phyloP scores from a whole-genome alignment of 257 asterid species.

The Scutellaria minor region DNA sequence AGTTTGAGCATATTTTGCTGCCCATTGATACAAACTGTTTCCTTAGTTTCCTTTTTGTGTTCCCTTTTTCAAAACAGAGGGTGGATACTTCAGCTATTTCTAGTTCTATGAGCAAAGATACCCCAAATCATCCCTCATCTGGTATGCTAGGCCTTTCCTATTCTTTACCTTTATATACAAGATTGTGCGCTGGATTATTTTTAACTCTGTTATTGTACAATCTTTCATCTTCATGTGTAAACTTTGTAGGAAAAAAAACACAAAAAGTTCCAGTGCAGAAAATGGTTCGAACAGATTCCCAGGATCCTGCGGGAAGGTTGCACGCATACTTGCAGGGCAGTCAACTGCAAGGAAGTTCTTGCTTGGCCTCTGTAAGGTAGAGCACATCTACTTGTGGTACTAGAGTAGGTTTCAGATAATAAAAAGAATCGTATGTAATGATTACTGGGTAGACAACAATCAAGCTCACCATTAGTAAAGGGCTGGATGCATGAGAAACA shows the following conservation, averaged over 20 bases:
- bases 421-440: constrained; percentile 4
- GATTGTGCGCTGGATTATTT: constrained; percentile 26
- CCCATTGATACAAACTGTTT: constrained; percentile 15
- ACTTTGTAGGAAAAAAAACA: constrained; percentile 61
- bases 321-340: constrained; percentile 79
- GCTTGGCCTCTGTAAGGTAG: constrained; percentile 87
- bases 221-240: constrained; percentile 28
- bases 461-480: constrained; percentile 21
- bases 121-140: constrained; percentile 54
- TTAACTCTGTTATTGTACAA: constrained; percentile 21
- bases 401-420: constrained; percentile 29
- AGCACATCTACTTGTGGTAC: constrained; percentile 32
- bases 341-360: constrained; percentile 59
- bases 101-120: constrained; percentile 47
- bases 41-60: constrained; percentile 31
- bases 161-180: constrained; percentile 23
- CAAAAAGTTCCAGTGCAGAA: constrained; percentile 84
- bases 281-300: constrained; percentile 91
- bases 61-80: constrained; percentile 47
- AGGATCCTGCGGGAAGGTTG: constrained; percentile 98
- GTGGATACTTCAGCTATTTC: constrained; percentile 56
- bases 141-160: constrained; percentile 43
- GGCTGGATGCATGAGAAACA: constrained; percentile 23
- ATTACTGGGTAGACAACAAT: constrained; percentile 28
- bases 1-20: constrained; percentile 2